A percentile compares a stretch with the other conserved stretches of the same genome.
Conservation (phyloP, 1,284 basidiomycete species). For the Rhodotorula mucilaginosa region DNA sequence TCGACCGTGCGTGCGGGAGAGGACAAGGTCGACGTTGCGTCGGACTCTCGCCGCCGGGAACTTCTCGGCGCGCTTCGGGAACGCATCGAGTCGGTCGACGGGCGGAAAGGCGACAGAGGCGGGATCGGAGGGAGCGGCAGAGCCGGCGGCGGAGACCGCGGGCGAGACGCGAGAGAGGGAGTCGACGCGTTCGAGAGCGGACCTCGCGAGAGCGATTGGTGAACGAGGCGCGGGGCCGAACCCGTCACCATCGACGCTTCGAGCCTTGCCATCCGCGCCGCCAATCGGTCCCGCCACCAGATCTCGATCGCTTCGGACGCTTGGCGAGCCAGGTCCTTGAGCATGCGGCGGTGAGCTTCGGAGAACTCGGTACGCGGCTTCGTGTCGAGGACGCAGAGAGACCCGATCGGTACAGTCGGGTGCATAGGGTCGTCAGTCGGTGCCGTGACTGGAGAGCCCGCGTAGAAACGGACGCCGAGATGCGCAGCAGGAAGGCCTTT, state of each 20-base stretch:
- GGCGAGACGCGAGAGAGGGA: background rate
- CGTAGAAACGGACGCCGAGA: conserved; percentile 33
- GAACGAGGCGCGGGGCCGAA: background rate
- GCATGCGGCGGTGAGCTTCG: conserved; percentile 40
- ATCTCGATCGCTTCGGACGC: conserved; percentile 29
- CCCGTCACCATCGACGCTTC: conserved; percentile 13
- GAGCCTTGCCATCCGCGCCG: conserved; percentile 22
- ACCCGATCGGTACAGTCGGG: conserved; percentile 41
- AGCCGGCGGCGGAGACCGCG: conserved; percentile 8
- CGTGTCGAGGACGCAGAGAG: conserved; percentile 44
- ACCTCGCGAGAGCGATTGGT: background rate
- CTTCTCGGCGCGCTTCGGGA: background rate
- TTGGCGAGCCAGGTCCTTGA: conserved; percentile 36
- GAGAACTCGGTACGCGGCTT: conserved; percentile 42
- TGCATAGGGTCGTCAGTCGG: conserved; percentile 27
- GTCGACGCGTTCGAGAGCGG: conserved; percentile 1
- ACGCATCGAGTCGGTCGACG: background rate
- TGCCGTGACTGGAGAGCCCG: conserved; percentile 31
- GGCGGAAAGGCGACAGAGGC: background rate
- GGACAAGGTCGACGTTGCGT: conserved; percentile 12
- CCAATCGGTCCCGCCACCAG: conserved; percentile 30
- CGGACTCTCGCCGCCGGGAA: background rate
- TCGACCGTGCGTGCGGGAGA: conserved; percentile 13
- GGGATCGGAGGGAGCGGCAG: conserved; percentile 1
- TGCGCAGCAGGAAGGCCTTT: conserved; percentile 3